Percentiles rank a stretch among this genome's conserved stretches.
Evolutionary conservation across 768 basidiomycete genomes (phyloP).

Genomic region (Lentinula sp.): DNA sequence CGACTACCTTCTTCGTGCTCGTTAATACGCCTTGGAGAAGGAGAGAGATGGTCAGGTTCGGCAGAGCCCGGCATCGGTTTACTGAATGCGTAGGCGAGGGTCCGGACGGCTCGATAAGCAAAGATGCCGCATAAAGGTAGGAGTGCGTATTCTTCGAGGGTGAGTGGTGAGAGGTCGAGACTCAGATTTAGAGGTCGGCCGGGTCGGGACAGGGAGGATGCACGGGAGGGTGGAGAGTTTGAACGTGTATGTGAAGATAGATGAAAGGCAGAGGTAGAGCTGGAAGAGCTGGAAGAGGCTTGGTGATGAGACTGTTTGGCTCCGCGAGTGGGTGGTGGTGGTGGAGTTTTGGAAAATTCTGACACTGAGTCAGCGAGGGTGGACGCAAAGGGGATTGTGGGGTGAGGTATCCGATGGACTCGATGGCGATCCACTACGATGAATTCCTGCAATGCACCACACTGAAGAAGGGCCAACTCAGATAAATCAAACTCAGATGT

Average conservation of each 20-base stretch:
- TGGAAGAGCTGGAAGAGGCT: background rate
- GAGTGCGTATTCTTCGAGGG: constrained; percentile 73
- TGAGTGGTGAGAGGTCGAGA: constrained; percentile 8
- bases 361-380: background rate
- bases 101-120: constrained; percentile 79
- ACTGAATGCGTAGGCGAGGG: constrained; percentile 45
- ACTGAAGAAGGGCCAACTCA: constrained; percentile 32
- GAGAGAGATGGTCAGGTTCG: background rate
- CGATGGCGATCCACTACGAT: constrained; percentile 77
- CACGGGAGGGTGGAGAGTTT: constrained; percentile 4
- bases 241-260: constrained; percentile 8
- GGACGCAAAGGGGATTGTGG: constrained; percentile 29
- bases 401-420: constrained; percentile 66
- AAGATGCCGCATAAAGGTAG: constrained; percentile 74
- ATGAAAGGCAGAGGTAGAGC: background rate
- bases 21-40: background rate
- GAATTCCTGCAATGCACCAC: constrained; percentile 86
- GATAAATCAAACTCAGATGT: constrained; percentile 10
- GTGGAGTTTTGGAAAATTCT: constrained; percentile 4
- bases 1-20: constrained; percentile 7
- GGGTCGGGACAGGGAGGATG: background rate
- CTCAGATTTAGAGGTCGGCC: background rate
- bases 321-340: background rate
- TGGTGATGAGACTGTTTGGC: background rate
- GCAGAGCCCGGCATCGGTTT: constrained; percentile 12